These are phyloP conservation scores for Protomyces lactucae-debilis DNA, from an alignment of 1,139 yeast genomes.

Conservation along the genomic window DNA sequence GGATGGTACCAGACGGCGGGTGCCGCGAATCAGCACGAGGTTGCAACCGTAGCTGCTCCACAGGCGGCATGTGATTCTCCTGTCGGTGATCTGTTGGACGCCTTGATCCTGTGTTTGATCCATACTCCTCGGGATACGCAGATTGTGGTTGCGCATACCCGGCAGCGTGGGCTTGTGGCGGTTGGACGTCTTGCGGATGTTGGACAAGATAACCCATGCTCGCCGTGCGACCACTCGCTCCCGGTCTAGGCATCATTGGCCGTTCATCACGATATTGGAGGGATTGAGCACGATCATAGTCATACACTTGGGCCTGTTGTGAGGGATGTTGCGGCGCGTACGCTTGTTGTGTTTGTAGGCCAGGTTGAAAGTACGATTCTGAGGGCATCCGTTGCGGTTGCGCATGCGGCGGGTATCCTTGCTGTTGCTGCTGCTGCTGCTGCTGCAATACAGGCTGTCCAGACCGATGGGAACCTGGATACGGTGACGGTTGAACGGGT, in stretches of 20 bases:
- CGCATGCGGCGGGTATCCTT: not conserved
- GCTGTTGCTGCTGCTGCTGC: not conserved
- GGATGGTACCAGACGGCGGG: not conserved
- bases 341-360: not conserved
- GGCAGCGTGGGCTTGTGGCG: not conserved
- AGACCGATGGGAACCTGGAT: not conserved
- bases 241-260: constrained; percentile 1
- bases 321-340: not conserved
- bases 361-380: not conserved
- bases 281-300: constrained; percentile 21
- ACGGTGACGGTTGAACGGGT: not conserved
- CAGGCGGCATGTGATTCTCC: not conserved
- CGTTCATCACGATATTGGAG: constrained; percentile 6
- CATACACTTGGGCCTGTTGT: not conserved
- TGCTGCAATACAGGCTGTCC: not conserved
- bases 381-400: constrained; percentile 17
- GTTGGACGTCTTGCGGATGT: not conserved
- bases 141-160: not conserved
- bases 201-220: not conserved
- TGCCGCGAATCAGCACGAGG: not conserved
- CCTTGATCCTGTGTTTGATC: not conserved
- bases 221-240: not conserved
- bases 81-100: not conserved
- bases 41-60: not conserved
- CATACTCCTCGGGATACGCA: not conserved